A percentile compares a stretch with the other conserved stretches of the same genome.
phyloP scores from a whole-genome alignment of 257 asterid species.

The Pogostemon cablin region DNA sequence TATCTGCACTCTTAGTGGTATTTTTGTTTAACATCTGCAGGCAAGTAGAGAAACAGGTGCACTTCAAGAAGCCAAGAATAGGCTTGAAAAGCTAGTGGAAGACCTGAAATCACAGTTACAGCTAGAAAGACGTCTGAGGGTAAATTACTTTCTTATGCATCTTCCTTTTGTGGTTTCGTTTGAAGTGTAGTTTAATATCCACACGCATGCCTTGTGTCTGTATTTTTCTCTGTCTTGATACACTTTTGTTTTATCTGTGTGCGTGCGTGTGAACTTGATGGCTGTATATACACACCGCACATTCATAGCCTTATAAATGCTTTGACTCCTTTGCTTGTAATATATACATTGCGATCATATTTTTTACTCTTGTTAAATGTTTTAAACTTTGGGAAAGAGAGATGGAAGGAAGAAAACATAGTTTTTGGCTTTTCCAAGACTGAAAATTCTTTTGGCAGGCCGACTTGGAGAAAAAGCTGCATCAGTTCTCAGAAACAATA shows the following conservation, averaged over 20 bases:
- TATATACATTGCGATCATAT: background rate
- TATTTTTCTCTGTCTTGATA: background rate
- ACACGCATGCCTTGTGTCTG: background rate
- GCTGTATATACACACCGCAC: background rate
- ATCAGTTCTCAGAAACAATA: slow-evolving; percentile 49
- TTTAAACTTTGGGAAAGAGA: slow-evolving; percentile 13
- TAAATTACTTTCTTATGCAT: slow-evolving; percentile 41
- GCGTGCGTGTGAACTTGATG: background rate
- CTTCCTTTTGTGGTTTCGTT: background rate
- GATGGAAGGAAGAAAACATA: too few relatives aligned
- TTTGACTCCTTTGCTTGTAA: background rate
- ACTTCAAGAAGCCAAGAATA: slow-evolving; percentile 79
- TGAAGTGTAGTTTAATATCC: background rate
- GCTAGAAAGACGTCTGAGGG: slow-evolving; percentile 80
- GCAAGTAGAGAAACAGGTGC: slow-evolving; percentile 81
- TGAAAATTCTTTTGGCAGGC: slow-evolving; percentile 52
- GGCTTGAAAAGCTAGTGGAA: slow-evolving; percentile 83
- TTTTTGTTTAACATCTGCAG: slow-evolving; percentile 44
- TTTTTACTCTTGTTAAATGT: background rate
- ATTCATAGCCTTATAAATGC: background rate
- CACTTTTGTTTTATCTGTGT: background rate
- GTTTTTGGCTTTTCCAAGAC: slow-evolving; percentile 25
- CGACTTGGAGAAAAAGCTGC: slow-evolving; percentile 71
- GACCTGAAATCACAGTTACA: slow-evolving; percentile 71
- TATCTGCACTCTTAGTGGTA: slow-evolving; percentile 25